Base-by-base conservation (phyloP, 768 basidiomycete genomes). In the Trametes elegans region DNA sequence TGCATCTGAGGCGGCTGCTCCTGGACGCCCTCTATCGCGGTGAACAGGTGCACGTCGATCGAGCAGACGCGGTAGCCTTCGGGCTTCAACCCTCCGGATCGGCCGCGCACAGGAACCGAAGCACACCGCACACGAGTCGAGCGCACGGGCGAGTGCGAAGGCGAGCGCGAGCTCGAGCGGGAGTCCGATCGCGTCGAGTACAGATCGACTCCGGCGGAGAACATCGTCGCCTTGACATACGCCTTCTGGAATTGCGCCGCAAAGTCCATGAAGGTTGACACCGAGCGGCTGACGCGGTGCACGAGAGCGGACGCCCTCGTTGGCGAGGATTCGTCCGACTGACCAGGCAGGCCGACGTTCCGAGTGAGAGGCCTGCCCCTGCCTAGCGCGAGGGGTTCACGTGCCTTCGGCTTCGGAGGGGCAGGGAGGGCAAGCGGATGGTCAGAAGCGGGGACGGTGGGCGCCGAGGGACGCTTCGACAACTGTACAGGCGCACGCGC, bases 181-280 rank as follows among this genome's bases (percentile, higher is more conserved):
- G 54, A 53, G 52, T 31, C 48, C 23, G 57, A 50, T 34, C 50
- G 48, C 19, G 58, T 38, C 53, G 39, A 48, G 24, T 64, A 51
- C 38, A 68, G 50, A 39, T 64, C 62, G 64, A 59, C 47, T 38
- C 60, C 71, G 50, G 76, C 73, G 26, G 76, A 67, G 66, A 80
- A 80, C 65, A 79, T 68, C 5, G 83, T 76, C 28, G 81, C 79
- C 40, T 73, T 69, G 55, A 85, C 76, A 59, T 84, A 86, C 31
- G 78, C 81, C 18, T 71, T 73, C 66, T 87, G 84, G 61, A 87
- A 72, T 10, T 77, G 77, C 54, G 76, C 76, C 7, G 83, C 85
- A 0, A 79, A 70, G 62, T 76, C 78, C 36, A 84, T 67, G 42
- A 85, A 66, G 42, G 71, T 73, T 18, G 67, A 55, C 13, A 76